Percentiles rank a stretch among this genome's conserved stretches.
Conservation (phyloP, 495 filamentous ascomycete species). For the Astrothelium macrocarpum region DNA sequence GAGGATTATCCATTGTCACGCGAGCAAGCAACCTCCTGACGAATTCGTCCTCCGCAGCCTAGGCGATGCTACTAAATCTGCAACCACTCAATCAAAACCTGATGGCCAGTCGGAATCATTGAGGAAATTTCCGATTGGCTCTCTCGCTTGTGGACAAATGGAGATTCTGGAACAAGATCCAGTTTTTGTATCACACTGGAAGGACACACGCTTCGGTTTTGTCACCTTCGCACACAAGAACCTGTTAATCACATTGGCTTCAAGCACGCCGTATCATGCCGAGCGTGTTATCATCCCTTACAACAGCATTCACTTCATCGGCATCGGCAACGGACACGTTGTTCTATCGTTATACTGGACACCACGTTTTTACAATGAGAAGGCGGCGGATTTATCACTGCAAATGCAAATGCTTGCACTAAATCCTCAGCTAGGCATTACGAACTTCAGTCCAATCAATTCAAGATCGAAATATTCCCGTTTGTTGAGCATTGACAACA, state of each 20-base stretch:
- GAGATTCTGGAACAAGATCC: conserved; percentile 14
- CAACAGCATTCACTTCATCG: conserved; percentile 17
- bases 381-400: too few relatives aligned
- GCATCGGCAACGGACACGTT: conserved; percentile 13
- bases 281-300: conserved; percentile 19
- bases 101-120: neutral
- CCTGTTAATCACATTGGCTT: conserved; percentile 14
- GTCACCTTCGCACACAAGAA: conserved; percentile 18
- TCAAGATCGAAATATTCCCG: conserved; percentile 8
- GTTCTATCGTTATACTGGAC: conserved; percentile 11
- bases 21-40: conserved; percentile 1
- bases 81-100: neutral
- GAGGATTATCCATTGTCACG: conserved; percentile 2
- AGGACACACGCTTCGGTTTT: conserved; percentile 8
- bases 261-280: neutral
- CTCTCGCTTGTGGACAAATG: conserved; percentile 18
- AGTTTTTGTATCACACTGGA: conserved; percentile 14
- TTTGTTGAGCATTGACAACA: conserved; percentile 17
- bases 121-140: conserved; percentile 8
- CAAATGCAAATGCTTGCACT: too few relatives aligned
- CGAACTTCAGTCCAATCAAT: neutral
- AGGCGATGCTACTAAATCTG: neutral
- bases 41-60: conserved; percentile 9
- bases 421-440: too few relatives aligned
- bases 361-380: conserved; percentile 20